These are phyloP conservation scores for Alternaria brassicae DNA, from an alignment of 2,329 filamentous ascomycete genomes.

Conservation along the genomic window DNA sequence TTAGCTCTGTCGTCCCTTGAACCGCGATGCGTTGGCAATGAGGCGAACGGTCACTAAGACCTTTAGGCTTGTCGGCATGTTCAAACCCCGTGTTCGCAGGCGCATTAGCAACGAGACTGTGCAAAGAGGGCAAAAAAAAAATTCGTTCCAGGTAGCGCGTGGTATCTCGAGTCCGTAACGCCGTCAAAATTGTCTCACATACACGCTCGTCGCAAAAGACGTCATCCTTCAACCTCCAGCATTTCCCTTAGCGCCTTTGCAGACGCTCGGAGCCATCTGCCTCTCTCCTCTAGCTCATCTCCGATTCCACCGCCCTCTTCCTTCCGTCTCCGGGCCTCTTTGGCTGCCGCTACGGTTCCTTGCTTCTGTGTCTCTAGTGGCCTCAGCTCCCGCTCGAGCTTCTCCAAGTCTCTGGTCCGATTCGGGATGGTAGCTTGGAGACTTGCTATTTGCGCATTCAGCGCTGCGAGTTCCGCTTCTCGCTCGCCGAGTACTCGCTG, in stretches of 20 bases:
- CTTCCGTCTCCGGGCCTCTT: constrained; percentile 72
- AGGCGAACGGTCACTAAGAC: constrained; percentile 8
- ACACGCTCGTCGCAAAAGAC: not conserved
- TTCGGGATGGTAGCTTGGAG: constrained; percentile 68
- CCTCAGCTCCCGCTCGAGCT: constrained; percentile 70
- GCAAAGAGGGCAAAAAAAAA: not conserved
- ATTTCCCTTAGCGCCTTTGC: constrained; percentile 69
- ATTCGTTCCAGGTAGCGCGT: constrained; percentile 4
- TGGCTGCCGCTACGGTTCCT: constrained; percentile 70
- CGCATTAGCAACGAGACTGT: not conserved
- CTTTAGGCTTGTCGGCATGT: not conserved
- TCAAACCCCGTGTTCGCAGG: constrained; percentile 2
- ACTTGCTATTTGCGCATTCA: constrained; percentile 55
- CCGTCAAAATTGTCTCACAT: constrained; percentile 2
- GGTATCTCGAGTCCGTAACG: constrained; percentile 23
- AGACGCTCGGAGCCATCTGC: constrained; percentile 76
- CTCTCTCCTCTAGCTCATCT: constrained; percentile 77
- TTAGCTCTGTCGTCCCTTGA: constrained; percentile 8
- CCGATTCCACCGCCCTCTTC: constrained; percentile 69
- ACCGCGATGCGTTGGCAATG: constrained; percentile 19
- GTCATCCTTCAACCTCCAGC: constrained; percentile 60
- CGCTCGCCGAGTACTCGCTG: constrained; percentile 49
- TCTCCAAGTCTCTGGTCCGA: constrained; percentile 71
- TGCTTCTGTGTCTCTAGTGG: constrained; percentile 72
- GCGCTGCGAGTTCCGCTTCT: constrained; percentile 50